Evolutionary conservation across 441 rosid genomes (phyloP), one percentile per base, ranked within the genome.

Genomic region (Brassica hybrid): DNA sequence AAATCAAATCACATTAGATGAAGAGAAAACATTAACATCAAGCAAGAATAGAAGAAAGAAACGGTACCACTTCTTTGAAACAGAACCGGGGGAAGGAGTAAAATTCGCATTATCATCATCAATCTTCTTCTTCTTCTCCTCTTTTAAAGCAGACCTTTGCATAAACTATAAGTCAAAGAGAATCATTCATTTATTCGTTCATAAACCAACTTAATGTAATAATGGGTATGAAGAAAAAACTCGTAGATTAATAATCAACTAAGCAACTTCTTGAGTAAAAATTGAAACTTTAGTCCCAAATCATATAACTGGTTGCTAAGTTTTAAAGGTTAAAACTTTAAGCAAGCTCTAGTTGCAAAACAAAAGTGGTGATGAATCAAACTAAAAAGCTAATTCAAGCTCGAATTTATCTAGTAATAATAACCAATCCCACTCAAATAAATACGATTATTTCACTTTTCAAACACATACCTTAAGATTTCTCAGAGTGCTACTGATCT

Each of bases 401-500:
- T 67, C 27, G 21, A 79, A 62, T 61, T 61, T 3, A 38, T 8
- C 50, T 9, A 38, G 76, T 43, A 34, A 7, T 32, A 34, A 7
- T 18, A 34, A 34, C 57, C 65, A 71, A 43, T 18, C 23, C 27
- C n/a, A 30, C 27, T 59, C 7, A 2, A 71, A 64, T 27, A 6
- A 57, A 12, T 1, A 27, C 21, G 23, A 65, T 17, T 38, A 38
- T 38, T 10, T 38, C 1, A 38, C 45, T 38, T 34, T 30, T 11
- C 12, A 38, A 38, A 74, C 13, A 11, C 65, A 13, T 86, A 96
- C 99, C 98, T 92, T 96, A 77, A 96, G 85, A 83, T 87, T 93
- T 89, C 74, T 90, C 82, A 96, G 83, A 61, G 98, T 96, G 76
- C 83, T 86, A 71, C 98, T 93, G 19, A 96, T 86, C 87, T 92